Percentiles rank a stretch among this genome's conserved stretches.
Evolutionary conservation across 805 yeast species (phyloP).

Genomic region (Kockiozyma suomiensis): DNA sequence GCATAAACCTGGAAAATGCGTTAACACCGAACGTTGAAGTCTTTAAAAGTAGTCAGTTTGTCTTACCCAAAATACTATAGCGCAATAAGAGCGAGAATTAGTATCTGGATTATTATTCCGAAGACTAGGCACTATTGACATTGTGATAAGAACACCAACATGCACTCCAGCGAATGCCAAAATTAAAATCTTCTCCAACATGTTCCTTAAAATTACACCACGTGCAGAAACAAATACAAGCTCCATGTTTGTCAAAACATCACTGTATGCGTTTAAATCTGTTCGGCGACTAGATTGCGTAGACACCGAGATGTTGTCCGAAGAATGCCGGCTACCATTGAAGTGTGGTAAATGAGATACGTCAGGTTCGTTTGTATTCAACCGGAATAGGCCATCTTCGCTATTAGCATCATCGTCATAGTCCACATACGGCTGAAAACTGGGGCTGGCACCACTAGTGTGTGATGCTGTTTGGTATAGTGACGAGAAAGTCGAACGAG

Average conservation of each 20-base stretch:
- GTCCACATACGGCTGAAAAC: not conserved
- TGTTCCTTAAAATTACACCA: not conserved
- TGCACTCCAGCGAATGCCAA: not conserved
- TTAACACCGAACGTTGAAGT: not conserved
- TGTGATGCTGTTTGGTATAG: not conserved
- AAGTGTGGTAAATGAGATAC: not conserved
- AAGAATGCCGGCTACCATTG: not conserved
- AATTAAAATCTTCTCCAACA: not conserved
- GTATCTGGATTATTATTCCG: not conserved
- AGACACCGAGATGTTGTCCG: constrained; percentile 2
- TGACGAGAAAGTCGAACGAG: not conserved
- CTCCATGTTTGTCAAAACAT: not conserved
- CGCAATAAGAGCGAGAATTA: not conserved
- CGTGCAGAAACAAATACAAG: constrained; percentile 2
- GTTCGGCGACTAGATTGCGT: constrained; percentile 3
- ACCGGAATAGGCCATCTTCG: constrained; percentile 1
- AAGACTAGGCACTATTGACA: not conserved
- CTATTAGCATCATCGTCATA: constrained; percentile 6
- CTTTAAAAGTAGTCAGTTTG: not conserved
- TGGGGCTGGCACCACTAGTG: not conserved
- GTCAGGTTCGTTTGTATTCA: constrained; percentile 4
- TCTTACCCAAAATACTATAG: constrained; percentile 8
- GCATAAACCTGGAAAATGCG: not conserved
- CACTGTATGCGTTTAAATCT: not conserved
- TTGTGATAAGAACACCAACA: not conserved